Evolutionary conservation across 139 green algal genomes (phyloP), one percentile per base, ranked within the genome.

Genomic region (Chlamydomonas incerta): DNA sequence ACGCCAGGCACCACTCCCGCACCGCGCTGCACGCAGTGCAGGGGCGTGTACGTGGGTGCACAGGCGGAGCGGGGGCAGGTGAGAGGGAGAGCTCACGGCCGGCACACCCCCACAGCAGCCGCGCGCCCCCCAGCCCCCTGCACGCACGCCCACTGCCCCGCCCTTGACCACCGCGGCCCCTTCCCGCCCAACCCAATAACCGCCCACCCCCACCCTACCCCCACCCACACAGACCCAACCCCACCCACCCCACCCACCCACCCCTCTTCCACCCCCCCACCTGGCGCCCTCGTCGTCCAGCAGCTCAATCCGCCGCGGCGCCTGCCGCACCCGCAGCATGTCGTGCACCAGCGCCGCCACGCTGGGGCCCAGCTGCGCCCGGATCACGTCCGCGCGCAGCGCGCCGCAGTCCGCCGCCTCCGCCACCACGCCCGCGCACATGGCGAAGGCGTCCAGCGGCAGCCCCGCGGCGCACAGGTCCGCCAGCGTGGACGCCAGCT

Each of bases 401-500:
- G n/a, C 55, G 13, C 92, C 91, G 35, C 31, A 33, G 11, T 89
- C 83, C 66, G 97, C 90, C 23, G 91, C 92, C 26, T 98, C 96
- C 0, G 92, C 82, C 15, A 99, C 65, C 3, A 99, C 88, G 33
- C 91, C 97, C 10, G 96, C 96, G 23, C 93, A 94, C n/a, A 99
- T 95, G 62, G 83, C 91, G 24, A 95, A 90, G 2, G 94, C 94
- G 70, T 99, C 96, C 67, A 98, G 87, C 1, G 92, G 93, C 66
- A 96, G 35, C 9, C 96, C 93, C 6, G 87, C 83, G 5, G 91
- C 89, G 3, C 85, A 87, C 1, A 96, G 83, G 71, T 97, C 95
- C 20, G 96, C 94, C 15, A 99, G 89, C 21, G 81, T 91, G 5
- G 74, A 80, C 5, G 94, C 95, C 11, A 97, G 80, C 18, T 88